Evolutionary conservation across 306 rosid genomes (phyloP).

Genomic region (Argentina anserina): DNA sequence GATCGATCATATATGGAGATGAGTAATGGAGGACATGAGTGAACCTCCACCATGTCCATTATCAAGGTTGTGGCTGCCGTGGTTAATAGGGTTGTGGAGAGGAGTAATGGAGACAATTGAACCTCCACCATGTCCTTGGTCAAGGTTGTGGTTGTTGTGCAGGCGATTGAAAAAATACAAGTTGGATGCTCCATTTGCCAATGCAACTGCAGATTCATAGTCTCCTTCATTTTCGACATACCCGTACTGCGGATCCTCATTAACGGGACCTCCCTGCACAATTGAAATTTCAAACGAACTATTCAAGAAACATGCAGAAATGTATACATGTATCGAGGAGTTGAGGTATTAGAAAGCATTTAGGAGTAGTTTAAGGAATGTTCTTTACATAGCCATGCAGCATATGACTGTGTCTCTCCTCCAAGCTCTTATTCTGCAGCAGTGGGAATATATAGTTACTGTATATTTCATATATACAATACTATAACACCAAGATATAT

Average conservation of each 20-base stretch:
- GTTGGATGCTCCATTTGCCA: conserved; percentile 60
- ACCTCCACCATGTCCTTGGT: conserved; percentile 18
- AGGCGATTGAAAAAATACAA: conserved; percentile 44
- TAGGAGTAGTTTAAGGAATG: not conserved
- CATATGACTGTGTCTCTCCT: conserved; percentile 35
- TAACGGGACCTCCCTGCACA: conserved; percentile 40
- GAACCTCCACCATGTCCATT: conserved; percentile 15
- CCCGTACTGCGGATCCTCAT: conserved; percentile 60
- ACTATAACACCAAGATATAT: too few species aligned
- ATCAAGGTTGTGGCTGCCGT: conserved; percentile 32
- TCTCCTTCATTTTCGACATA: conserved; percentile 48
- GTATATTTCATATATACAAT: too few species aligned
- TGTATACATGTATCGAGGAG: not conserved
- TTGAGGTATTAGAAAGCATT: not conserved
- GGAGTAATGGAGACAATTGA: conserved; percentile 19
- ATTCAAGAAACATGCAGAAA: not conserved
- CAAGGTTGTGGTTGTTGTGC: conserved; percentile 31
- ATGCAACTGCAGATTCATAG: conserved; percentile 44
- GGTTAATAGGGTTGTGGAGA: conserved; percentile 18
- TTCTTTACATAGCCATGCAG: conserved; percentile 50
- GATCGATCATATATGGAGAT: conserved; percentile 24
- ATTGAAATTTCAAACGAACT: not conserved
- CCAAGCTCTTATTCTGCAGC: conserved; percentile 52
- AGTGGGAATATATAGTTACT: not conserved
- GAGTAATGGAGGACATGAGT: conserved; percentile 20